Conservation (phyloP, 1,284 basidiomycete genomes). For the Cystobasidiaceae sp. region DNA sequence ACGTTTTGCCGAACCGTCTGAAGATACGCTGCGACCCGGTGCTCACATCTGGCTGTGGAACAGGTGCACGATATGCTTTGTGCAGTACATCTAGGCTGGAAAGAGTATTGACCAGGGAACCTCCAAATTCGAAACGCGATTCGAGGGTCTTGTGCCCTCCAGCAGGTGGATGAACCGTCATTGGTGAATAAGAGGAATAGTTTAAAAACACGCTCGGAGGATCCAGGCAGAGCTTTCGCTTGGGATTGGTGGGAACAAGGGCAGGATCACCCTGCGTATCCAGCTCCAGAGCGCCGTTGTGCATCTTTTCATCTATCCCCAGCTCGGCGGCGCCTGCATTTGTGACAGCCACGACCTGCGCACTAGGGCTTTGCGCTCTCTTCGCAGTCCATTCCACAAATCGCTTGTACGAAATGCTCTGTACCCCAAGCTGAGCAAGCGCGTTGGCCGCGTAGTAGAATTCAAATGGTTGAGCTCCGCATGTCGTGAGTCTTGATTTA, state of each 20-base stretch:
- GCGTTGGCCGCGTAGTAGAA: conserved; percentile 41
- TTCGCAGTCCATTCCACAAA: conserved; percentile 38
- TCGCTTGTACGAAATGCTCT: conserved; percentile 38
- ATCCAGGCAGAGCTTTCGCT: conserved; percentile 41
- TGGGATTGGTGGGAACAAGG: conserved; percentile 37
- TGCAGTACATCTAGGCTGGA: conserved; percentile 21
- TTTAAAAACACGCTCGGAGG: conserved; percentile 35
- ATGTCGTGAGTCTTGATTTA: conserved; percentile 40
- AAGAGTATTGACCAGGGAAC: conserved; percentile 37
- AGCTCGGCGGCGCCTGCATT: conserved; percentile 31
- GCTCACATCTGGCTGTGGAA: background rate
- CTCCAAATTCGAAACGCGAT: conserved; percentile 37
- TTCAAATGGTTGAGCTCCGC: conserved; percentile 41
- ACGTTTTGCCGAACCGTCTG: background rate
- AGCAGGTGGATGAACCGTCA: conserved; percentile 39
- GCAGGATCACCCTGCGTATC: conserved; percentile 36
- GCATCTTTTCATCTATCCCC: too few species aligned
- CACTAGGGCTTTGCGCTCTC: conserved; percentile 36
- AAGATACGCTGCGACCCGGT: background rate
- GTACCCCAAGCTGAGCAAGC: conserved; percentile 39
- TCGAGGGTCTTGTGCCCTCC: conserved; percentile 34
- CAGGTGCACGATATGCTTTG: conserved; percentile 31
- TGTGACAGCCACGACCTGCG: conserved; percentile 40
- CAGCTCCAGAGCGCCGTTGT: conserved; percentile 42
- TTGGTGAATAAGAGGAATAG: conserved; percentile 38